Conservation (phyloP, 805 yeast species). For the Ogataea angusta region DNA sequence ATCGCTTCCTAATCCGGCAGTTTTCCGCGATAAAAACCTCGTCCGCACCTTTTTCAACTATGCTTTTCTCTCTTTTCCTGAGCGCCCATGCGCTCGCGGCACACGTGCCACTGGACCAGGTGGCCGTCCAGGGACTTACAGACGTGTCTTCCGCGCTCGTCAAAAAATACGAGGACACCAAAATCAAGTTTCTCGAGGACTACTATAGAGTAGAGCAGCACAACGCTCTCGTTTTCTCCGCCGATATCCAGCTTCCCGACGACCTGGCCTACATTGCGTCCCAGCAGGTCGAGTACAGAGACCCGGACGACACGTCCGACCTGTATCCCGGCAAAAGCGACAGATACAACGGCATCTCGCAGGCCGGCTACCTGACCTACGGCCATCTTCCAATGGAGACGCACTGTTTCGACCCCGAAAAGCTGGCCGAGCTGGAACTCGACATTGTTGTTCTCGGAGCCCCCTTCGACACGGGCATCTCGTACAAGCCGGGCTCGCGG, state of each 20-base stretch:
- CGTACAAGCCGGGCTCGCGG: constrained; percentile 53
- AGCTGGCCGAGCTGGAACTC: constrained; percentile 14
- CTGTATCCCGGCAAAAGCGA: constrained; percentile 21
- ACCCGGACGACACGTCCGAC: constrained; percentile 23
- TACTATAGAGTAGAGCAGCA: constrained; percentile 16
- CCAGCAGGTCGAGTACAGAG: constrained; percentile 14
- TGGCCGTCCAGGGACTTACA: not conserved
- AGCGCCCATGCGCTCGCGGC: not conserved
- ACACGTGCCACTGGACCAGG: not conserved
- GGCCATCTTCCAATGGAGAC: constrained; percentile 17
- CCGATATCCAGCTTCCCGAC: constrained; percentile 12
- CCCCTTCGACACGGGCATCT: constrained; percentile 52
- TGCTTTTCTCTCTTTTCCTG: not conserved
- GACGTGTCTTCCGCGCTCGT: not conserved
- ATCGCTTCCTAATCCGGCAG: not conserved
- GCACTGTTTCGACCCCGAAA: constrained; percentile 16
- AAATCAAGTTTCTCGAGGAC: constrained; percentile 19
- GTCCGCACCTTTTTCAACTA: not conserved
- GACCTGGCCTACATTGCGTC: constrained; percentile 9
- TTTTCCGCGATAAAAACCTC: not conserved
- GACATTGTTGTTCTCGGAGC: constrained; percentile 57
- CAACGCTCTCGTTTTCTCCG: constrained; percentile 5
- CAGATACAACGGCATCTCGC: constrained; percentile 22
- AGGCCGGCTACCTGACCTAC: constrained; percentile 18
- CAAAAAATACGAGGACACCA: constrained; percentile 14